Evolutionary conservation across 108 stramenopile genomes (phyloP).

Genomic region (Conticribra weissflogii): DNA sequence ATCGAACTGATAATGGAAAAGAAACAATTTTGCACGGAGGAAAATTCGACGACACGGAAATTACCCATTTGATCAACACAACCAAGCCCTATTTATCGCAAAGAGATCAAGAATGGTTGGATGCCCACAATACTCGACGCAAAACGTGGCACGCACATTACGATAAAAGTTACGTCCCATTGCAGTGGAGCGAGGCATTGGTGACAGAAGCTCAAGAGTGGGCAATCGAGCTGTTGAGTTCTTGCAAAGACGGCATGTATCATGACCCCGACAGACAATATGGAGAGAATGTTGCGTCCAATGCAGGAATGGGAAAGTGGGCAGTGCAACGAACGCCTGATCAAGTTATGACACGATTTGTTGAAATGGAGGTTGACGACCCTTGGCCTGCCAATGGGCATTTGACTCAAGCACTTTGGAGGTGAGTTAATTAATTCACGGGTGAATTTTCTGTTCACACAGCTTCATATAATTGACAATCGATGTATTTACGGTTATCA

Average conservation of each 20-base stretch:
- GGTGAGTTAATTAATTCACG: neutral
- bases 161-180: conserved; percentile 23
- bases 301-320: conserved; percentile 28
- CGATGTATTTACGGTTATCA: no score
- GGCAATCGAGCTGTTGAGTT: conserved; percentile 22
- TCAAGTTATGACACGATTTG: conserved; percentile 28
- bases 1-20: neutral
- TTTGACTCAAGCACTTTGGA: neutral
- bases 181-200: conserved; percentile 31
- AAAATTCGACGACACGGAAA: conserved; percentile 10
- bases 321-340: conserved; percentile 20
- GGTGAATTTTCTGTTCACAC: no score
- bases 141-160: conserved; percentile 28
- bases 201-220: conserved; percentile 32
- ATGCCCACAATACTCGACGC: conserved; percentile 26
- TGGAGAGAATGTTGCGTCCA: conserved; percentile 38
- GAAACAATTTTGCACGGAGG: conserved; percentile 32
- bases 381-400: neutral
- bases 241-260: conserved; percentile 34
- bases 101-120: conserved; percentile 22
- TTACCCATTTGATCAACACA: conserved; percentile 31
- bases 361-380: conserved; percentile 23
- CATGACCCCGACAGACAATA: conserved; percentile 26
- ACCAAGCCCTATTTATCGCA: conserved; percentile 16
- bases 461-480: no score